phyloP scores from a whole-genome alignment of 257 asterid genomes.

The Gentiana dahurica region DNA sequence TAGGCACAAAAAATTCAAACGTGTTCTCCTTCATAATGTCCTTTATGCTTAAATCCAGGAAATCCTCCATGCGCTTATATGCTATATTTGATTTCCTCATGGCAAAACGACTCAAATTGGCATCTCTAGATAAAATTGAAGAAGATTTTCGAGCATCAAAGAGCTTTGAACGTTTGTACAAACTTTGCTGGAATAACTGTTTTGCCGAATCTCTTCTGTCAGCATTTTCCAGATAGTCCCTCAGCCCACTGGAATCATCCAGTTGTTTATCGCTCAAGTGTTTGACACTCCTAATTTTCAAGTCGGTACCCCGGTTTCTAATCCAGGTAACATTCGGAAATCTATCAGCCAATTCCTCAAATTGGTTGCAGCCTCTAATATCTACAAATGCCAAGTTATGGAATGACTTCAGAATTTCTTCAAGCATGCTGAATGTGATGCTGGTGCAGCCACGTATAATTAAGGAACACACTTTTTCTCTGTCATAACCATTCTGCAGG shows the following conservation, averaged over 20 bases:
- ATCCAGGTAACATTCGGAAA: constrained; percentile 83
- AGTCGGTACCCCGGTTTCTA: constrained; percentile 34
- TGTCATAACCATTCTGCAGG: constrained; percentile 75
- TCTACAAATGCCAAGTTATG: constrained; percentile 57
- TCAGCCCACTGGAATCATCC: constrained; percentile 90
- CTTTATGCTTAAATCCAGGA: constrained; percentile 51
- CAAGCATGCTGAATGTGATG: constrained; percentile 59
- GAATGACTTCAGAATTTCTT: constrained; percentile 62
- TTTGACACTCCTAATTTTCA: constrained; percentile 47
- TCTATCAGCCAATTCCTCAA: constrained; percentile 66
- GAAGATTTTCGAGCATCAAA: constrained; percentile 92
- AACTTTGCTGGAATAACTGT: constrained; percentile 81
- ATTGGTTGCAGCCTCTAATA: constrained; percentile 86
- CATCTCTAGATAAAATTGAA: constrained; percentile 85
- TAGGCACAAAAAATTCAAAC: constrained; percentile 70
- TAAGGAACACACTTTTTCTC: constrained; percentile 62
- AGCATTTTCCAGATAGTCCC: constrained; percentile 87
- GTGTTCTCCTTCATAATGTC: constrained; percentile 79
- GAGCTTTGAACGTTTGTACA: constrained; percentile 88
- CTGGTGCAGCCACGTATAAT: constrained; percentile 71
- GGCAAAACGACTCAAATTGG: constrained; percentile 83
- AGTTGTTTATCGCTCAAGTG: constrained; percentile 44
- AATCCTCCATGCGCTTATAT: constrained; percentile 78
- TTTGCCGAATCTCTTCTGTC: constrained; percentile 86
- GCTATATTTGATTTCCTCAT: constrained; percentile 74